phyloP scores from a whole-genome alignment of 139 green algal genomes.

The Tetraselmis striata region DNA sequence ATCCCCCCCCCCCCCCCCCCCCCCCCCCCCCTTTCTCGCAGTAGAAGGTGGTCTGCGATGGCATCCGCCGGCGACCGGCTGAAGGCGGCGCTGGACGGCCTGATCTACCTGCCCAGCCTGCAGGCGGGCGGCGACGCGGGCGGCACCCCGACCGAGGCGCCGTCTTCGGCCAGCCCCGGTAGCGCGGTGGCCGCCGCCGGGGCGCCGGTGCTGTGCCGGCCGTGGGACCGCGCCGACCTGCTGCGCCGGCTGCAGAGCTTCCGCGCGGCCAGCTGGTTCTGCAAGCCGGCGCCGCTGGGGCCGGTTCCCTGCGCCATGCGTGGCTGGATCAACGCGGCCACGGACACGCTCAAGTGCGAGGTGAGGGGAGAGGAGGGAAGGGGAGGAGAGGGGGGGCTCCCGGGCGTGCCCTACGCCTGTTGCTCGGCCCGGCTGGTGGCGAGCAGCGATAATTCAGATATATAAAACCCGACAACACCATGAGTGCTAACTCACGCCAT shows the following conservation, averaged over 20 bases:
- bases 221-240: conserved; percentile 59
- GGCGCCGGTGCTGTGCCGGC: conserved; percentile 13
- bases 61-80: background rate
- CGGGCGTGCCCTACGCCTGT: no score
- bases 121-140: conserved; percentile 7
- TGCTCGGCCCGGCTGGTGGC: no score
- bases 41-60: no score
- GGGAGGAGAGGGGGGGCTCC: no score
- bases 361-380: no score
- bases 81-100: conserved; percentile 24
- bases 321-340: conserved; percentile 53
- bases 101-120: conserved; percentile 33
- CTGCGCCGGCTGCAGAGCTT: conserved; percentile 60
- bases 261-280: conserved; percentile 60
- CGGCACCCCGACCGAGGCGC: background rate
- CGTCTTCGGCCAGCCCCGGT: background rate
- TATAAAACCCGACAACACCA: no score
- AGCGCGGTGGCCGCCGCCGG: background rate
- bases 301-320: conserved; percentile 51
- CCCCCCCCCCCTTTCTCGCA: no score
- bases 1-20: no score
- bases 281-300: conserved; percentile 47
- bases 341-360: conserved; percentile 58
- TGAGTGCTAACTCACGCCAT: no score
- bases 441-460: no score